Conservation (phyloP, 1,284 basidiomycete species). For the Papiliotrema flavescens region DNA sequence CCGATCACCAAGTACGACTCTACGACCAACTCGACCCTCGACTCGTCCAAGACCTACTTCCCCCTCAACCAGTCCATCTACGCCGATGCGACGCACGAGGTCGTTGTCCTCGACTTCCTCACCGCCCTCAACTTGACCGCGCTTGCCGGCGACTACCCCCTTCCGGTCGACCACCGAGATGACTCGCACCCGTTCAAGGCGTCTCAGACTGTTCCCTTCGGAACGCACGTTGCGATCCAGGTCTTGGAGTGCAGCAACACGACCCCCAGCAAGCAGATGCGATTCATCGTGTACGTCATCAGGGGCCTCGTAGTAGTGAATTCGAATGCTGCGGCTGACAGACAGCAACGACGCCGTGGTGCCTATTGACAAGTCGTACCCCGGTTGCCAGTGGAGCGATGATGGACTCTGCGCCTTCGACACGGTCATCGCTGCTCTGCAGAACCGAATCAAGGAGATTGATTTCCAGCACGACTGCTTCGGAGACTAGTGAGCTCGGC, state of each 20-base stretch:
- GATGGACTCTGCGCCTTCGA: constrained; percentile 77
- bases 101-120: constrained; percentile 72
- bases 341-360: constrained; percentile 79
- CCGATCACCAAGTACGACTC: constrained; percentile 65
- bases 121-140: constrained; percentile 68
- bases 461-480: constrained; percentile 74
- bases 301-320: neutral
- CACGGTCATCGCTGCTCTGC: constrained; percentile 68
- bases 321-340: neutral
- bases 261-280: constrained; percentile 40
- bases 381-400: constrained; percentile 62
- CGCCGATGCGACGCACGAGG: constrained; percentile 52
- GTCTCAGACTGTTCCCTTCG: constrained; percentile 69
- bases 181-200: constrained; percentile 55
- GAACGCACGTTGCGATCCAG: constrained; percentile 52
- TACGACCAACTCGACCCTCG: constrained; percentile 73
- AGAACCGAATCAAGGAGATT: constrained; percentile 62
- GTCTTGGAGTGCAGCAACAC: constrained; percentile 36
- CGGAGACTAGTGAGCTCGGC: constrained; percentile 61
- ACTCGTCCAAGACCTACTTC: constrained; percentile 67
- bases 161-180: constrained; percentile 17
- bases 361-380: constrained; percentile 66
- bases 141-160: constrained; percentile 28
- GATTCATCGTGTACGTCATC: constrained; percentile 38
- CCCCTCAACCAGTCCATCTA: constrained; percentile 76